Percentiles rank a stretch among this genome's conserved stretches.
Conservation (phyloP, 2,329 filamentous ascomycete genomes). For the Colletotrichum trifolii region DNA sequence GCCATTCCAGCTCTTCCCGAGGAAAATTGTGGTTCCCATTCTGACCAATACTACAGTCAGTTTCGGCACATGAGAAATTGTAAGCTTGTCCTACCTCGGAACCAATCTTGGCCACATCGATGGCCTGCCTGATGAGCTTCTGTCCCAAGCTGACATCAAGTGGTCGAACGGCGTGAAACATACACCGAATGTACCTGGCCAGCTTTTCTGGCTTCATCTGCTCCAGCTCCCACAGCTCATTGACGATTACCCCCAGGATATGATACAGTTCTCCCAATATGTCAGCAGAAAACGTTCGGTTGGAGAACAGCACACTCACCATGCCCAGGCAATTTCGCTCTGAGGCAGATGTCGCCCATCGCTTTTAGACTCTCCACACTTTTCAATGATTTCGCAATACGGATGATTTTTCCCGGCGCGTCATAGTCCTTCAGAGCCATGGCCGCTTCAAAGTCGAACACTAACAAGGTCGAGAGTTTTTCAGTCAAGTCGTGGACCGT, state of each 20-base stretch:
- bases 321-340: slow-evolving; percentile 61
- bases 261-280: slow-evolving; percentile 57
- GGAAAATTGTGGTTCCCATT: slow-evolving; percentile 62
- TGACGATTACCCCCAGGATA: slow-evolving; percentile 75
- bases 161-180: slow-evolving; percentile 75
- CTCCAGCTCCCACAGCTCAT: slow-evolving; percentile 70
- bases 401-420: slow-evolving; percentile 69
- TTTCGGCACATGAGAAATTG: background rate
- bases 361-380: slow-evolving; percentile 64
- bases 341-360: slow-evolving; percentile 74
- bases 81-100: slow-evolving; percentile 51
- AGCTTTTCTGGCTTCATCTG: slow-evolving; percentile 68
- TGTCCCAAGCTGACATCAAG: slow-evolving; percentile 66
- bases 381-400: slow-evolving; percentile 57
- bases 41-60: slow-evolving; percentile 42
- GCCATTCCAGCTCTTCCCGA: slow-evolving; percentile 77
- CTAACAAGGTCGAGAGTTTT: slow-evolving; percentile 75
- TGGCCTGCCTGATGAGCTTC: slow-evolving; percentile 72
- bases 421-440: slow-evolving; percentile 76
- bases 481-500: slow-evolving; percentile 63
- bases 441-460: slow-evolving; percentile 84
- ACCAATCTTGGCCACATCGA: slow-evolving; percentile 62
- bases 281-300: background rate
- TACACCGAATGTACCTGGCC: slow-evolving; percentile 81
- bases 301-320: slow-evolving; percentile 50